These are phyloP conservation scores for Candida nitratophila DNA, from an alignment of 805 yeast species.

Conservation along the genomic window DNA sequence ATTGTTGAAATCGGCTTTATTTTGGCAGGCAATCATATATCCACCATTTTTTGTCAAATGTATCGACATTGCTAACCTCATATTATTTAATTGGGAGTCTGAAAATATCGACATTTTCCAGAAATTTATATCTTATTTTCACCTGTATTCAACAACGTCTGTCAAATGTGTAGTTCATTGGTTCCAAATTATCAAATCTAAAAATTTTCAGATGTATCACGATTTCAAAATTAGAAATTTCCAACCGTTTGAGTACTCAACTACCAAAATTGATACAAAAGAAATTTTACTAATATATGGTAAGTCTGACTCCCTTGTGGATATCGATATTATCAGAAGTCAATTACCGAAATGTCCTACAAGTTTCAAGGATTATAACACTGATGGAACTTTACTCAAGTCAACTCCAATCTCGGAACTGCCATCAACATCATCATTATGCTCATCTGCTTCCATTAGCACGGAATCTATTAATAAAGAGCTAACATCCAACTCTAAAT, in stretches of 20 bases:
- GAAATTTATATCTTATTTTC: slow-evolving; percentile 75
- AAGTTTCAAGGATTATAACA: neutral
- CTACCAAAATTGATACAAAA: slow-evolving; percentile 42
- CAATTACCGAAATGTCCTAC: slow-evolving; percentile 28
- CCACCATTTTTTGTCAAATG: slow-evolving; percentile 67
- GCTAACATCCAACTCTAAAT: neutral
- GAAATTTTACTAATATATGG: slow-evolving; percentile 83
- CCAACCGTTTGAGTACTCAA: slow-evolving; percentile 36
- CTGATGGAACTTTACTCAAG: neutral
- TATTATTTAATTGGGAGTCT: slow-evolving; percentile 78
- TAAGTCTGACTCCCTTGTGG: slow-evolving; percentile 74
- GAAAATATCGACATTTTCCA: slow-evolving; percentile 64
- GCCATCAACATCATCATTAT: too few species aligned
- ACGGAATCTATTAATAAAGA: too few species aligned
- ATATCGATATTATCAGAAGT: slow-evolving; percentile 63
- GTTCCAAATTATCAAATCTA: slow-evolving; percentile 81
- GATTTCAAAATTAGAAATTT: slow-evolving; percentile 35
- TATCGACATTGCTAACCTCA: slow-evolving; percentile 62
- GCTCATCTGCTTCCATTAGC: too few species aligned
- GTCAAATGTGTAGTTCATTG: slow-evolving; percentile 94
- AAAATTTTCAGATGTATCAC: slow-evolving; percentile 84
- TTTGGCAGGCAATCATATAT: slow-evolving; percentile 74
- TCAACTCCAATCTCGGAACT: too few species aligned
- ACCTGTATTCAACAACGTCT: slow-evolving; percentile 83
- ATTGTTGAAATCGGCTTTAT: slow-evolving; percentile 49